These are phyloP conservation scores for Rutstroemia sp. DNA, from an alignment of 2,329 filamentous ascomycete species.

Conservation along the genomic window DNA sequence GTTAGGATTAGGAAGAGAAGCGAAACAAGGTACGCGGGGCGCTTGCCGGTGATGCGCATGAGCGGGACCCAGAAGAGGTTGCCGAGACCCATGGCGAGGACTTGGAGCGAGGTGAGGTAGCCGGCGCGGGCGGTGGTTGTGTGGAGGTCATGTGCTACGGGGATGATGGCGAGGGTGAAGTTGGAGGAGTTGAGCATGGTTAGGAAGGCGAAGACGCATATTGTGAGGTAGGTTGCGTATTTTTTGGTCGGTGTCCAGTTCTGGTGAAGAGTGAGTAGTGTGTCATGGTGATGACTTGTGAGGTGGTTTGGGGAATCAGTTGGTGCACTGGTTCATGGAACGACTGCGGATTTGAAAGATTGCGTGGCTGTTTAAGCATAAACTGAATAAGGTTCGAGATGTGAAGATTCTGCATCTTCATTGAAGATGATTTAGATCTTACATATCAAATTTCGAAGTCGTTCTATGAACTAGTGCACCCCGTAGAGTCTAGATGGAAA, in stretches of 20 bases:
- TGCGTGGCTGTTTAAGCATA: too few species aligned
- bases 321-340: too few species aligned
- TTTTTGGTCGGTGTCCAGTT: slow-evolving; percentile 12
- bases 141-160: slow-evolving; percentile 29
- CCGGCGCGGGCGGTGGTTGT: slow-evolving; percentile 18
- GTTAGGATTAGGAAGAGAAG: slow-evolving; percentile 29
- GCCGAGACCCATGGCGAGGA: slow-evolving; percentile 26
- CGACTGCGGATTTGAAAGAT: too few species aligned
- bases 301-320: too few species aligned
- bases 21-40: slow-evolving; percentile 32
- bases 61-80: slow-evolving; percentile 30
- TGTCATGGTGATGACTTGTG: too few species aligned
- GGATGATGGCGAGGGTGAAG: slow-evolving; percentile 33
- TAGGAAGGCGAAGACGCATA: slow-evolving; percentile 35
- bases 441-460: too few species aligned
- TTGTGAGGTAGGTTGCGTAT: slow-evolving; percentile 29
- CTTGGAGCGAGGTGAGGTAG: slow-evolving; percentile 25
- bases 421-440: too few species aligned
- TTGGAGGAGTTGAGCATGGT: slow-evolving; percentile 33
- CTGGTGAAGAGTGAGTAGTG: background rate
- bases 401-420: too few species aligned
- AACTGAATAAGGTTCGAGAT: too few species aligned
- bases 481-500: background rate
- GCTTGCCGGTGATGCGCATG: slow-evolving; percentile 30
- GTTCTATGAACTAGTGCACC: too few species aligned